A percentile compares a stretch with the other conserved stretches of the same genome.
These are phyloP conservation scores for Lodderomyces beijingensis DNA, from an alignment of 1,139 yeast species.

Conservation along the genomic window DNA sequence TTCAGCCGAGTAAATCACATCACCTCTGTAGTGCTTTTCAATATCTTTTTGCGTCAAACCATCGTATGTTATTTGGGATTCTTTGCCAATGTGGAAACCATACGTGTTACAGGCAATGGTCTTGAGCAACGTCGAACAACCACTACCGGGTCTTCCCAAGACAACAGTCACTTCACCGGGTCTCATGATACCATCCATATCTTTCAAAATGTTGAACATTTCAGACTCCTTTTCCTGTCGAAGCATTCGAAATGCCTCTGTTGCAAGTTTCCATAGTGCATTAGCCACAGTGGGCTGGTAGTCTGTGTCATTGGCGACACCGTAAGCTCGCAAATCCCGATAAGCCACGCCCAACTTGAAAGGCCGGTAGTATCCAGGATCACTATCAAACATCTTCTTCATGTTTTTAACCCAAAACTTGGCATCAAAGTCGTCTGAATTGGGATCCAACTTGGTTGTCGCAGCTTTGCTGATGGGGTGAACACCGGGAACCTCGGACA, in stretches of 20 bases:
- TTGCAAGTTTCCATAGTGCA: conserved; percentile 28
- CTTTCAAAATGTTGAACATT: conserved; percentile 28
- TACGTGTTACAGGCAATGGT: conserved; percentile 33
- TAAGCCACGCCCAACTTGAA: conserved; percentile 66
- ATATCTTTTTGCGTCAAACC: conserved; percentile 38
- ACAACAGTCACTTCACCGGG: conserved; percentile 36
- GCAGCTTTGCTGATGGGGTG: conserved; percentile 26
- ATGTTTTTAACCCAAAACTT: conserved; percentile 70
- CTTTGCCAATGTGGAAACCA: conserved; percentile 51
- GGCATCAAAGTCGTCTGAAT: conserved; percentile 13
- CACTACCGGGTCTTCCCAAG: conserved; percentile 36
- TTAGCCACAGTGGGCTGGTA: conserved; percentile 72
- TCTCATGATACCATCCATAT: conserved; percentile 30
- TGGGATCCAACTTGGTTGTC: conserved; percentile 11
- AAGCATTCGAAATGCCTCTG: conserved; percentile 34
- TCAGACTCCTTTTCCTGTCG: conserved; percentile 28
- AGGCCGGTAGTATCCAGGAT: conserved; percentile 47
- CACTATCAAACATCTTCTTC: conserved; percentile 28
- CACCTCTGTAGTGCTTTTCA: conserved; percentile 45
- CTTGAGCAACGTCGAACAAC: conserved; percentile 31
- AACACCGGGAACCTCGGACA: conserved; percentile 53
- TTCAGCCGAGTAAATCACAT: conserved; percentile 50
- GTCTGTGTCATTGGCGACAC: conserved; percentile 73
- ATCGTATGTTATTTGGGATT: conserved; percentile 28
- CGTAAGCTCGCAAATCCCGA: conserved; percentile 65